These are phyloP conservation scores for Tulasnella sp. DNA, from an alignment of 768 basidiomycete species.

Conservation along the genomic window DNA sequence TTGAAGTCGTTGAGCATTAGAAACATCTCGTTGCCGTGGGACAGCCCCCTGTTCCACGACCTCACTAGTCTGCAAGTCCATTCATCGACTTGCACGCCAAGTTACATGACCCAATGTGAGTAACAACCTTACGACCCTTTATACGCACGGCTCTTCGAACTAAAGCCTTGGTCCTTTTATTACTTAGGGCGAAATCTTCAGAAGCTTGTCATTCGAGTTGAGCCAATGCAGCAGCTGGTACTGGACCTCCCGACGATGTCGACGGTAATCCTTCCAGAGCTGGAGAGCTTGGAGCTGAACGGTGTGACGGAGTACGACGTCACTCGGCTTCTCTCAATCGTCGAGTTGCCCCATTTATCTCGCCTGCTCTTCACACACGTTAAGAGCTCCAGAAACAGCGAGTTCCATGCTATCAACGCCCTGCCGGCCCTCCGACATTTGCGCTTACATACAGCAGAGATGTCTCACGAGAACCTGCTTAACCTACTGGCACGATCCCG, in stretches of 20 bases:
- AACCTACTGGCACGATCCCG: not conserved
- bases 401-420: not conserved
- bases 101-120: not conserved
- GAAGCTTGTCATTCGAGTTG: not conserved
- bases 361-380: not conserved
- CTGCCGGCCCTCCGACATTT: not conserved
- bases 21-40: not conserved
- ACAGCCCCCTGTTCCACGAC: not conserved
- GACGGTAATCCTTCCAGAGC: not conserved
- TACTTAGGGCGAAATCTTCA: not conserved
- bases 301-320: not conserved
- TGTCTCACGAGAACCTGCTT: not conserved
- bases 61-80: not conserved
- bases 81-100: not conserved
- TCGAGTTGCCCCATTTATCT: not conserved
- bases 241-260: not conserved
- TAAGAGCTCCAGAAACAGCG: not conserved
- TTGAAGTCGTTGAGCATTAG: not conserved
- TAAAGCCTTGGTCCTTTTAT: too few relatives aligned
- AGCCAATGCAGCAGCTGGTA: not conserved
- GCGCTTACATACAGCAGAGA: not conserved
- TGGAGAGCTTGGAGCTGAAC: not conserved
- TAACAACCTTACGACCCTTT: not conserved
- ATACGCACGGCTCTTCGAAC: too few relatives aligned
- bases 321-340: not conserved